A percentile compares a stretch with the other conserved stretches of the same genome.
phyloP scores from a whole-genome alignment of 2,329 filamentous ascomycete species.

The Calonectria honghensis region DNA sequence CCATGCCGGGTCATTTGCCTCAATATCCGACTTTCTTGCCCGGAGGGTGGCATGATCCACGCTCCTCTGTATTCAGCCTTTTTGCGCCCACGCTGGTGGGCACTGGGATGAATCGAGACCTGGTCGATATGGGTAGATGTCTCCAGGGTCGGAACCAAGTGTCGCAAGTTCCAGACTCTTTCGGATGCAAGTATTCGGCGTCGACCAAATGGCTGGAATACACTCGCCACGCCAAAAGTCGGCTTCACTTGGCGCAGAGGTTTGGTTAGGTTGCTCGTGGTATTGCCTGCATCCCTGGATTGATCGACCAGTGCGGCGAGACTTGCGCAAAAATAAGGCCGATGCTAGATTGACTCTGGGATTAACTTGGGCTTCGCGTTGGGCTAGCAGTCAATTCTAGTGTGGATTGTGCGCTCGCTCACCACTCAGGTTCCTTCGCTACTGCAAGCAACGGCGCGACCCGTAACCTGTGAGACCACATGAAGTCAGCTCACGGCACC shows the following conservation, averaged over 20 bases:
- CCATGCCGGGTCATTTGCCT: slow-evolving; percentile 27
- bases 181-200: not conserved
- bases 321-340: slow-evolving; percentile 36
- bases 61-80: slow-evolving; percentile 25
- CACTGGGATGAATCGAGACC: not conserved
- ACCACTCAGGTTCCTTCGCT: not conserved
- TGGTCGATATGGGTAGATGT: not conserved
- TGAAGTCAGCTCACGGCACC: slow-evolving; percentile 33
- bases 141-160: not conserved
- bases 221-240: not conserved
- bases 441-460: slow-evolving; percentile 16
- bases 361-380: slow-evolving; percentile 4
- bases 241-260: not conserved
- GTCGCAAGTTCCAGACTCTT: not conserved
- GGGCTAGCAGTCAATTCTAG: not conserved
- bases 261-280: slow-evolving; percentile 2
- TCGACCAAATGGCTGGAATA: not conserved
- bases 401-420: slow-evolving; percentile 1
- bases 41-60: slow-evolving; percentile 38
- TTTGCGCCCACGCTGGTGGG: slow-evolving; percentile 16
- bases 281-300: not conserved
- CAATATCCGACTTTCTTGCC: slow-evolving; percentile 35
- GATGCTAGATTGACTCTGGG: slow-evolving; percentile 26
- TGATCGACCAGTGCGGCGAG: slow-evolving; percentile 20
- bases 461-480: slow-evolving; percentile 25